A percentile compares a stretch with the other conserved stretches of the same genome.
Evolutionary conservation across 2,329 filamentous ascomycete species (phyloP).

Genomic region (Pleomassaria siparia): DNA sequence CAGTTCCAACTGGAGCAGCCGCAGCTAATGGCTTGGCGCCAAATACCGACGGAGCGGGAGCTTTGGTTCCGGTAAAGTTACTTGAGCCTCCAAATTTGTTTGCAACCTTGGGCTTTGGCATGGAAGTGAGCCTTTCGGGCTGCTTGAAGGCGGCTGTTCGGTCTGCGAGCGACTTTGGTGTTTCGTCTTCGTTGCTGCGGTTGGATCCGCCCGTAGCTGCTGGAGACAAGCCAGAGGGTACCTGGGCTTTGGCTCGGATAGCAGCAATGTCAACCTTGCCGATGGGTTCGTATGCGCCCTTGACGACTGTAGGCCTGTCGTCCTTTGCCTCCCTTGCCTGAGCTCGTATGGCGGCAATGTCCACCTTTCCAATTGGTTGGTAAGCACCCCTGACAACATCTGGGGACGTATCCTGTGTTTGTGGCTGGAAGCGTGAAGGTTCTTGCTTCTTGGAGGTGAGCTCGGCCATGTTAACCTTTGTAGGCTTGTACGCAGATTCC

Average conservation of each 20-base stretch:
- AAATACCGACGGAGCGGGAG: constrained; percentile 73
- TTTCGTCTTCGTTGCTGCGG: constrained; percentile 49
- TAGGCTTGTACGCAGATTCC: constrained; percentile 87
- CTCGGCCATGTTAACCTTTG: constrained; percentile 89
- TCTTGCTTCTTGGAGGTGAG: constrained; percentile 73
- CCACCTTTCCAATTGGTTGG: constrained; percentile 94
- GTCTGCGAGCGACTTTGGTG: constrained; percentile 69
- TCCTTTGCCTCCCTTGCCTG: constrained; percentile 69
- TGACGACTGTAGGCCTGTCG: constrained; percentile 80
- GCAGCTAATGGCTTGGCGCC: constrained; percentile 62
- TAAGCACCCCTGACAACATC: constrained; percentile 85
- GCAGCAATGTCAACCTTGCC: constrained; percentile 97
- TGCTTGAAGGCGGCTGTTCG: constrained; percentile 72
- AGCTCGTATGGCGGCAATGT: constrained; percentile 86
- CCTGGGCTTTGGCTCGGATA: constrained; percentile 79
- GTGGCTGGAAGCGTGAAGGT: constrained; percentile 61
- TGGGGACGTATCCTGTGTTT: constrained; percentile 49
- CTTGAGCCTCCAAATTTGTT: constrained; percentile 79
- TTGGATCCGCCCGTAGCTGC: constrained; percentile 46
- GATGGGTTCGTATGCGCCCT: constrained; percentile 90
- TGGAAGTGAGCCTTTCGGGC: constrained; percentile 77
- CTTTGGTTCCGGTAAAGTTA: constrained; percentile 83
- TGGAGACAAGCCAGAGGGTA: constrained; percentile 44
- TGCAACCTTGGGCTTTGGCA: constrained; percentile 93
- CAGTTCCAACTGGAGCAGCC: constrained; percentile 70